Evolutionary conservation across 139 green algal genomes (phyloP), one percentile per base, ranked within the genome.

Genomic region (Trebouxia sp.): DNA sequence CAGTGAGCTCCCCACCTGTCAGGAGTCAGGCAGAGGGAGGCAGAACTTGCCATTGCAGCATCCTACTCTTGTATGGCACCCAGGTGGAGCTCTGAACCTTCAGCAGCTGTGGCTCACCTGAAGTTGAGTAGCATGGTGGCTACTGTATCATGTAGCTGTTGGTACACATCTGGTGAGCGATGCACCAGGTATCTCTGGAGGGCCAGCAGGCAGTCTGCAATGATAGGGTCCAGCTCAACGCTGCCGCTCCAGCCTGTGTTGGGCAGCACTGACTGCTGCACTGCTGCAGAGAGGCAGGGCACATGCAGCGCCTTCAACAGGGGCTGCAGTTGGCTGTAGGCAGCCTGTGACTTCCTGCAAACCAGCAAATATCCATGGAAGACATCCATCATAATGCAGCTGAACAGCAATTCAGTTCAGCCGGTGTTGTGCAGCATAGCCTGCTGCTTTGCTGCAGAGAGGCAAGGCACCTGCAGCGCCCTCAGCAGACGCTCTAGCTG

Each of bases 201-300:
- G 10, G 69, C 69, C 24, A 77, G 69, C 69, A 77, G 41, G 69
- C 69, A 77, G 5, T 77, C 69, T 17, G 69, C 43, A 26, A 77
- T 51, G 69, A 56, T 51, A 26, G 69, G 69, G 69, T 77, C 69
- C 69, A 77, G 69, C 41, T 51, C 42, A 39, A 56, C 69, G 26
- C 69, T 77, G 69, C 69, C 69, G 24, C 69, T 77, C 41, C 43
- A 77, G 41, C 69, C 69, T 4, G 42, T 8, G 24, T 56, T 41
- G 7, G 69, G 69, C 69, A 77, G 37, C 22, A 77, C 69, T n/a
- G 41, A 53, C 69, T 77, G 69, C 69, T 77, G 42, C 69, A 77
- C 41, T 51, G 42, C 43, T 14, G 17, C 14, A 6, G 41, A 77
- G 6, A 77, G 22, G 41, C 15, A 39, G 39, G 69, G 69, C 41